phyloP scores from a whole-genome alignment of 495 filamentous ascomycete species.

The Recurvomyces mirabilis region DNA sequence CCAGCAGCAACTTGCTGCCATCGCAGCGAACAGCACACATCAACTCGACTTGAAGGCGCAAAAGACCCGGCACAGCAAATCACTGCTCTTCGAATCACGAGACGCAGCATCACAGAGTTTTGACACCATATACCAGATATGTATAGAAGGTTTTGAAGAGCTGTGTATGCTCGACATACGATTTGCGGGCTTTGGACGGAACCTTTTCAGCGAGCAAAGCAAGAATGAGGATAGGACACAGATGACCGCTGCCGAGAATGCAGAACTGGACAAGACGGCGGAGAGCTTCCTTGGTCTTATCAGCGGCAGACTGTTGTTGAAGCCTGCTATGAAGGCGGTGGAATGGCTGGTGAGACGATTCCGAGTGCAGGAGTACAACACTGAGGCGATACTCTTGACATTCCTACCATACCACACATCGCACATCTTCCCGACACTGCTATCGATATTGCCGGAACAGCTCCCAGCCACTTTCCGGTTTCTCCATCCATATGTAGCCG shows the following conservation, averaged over 20 bases:
- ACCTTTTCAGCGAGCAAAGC: slow-evolving; percentile 84
- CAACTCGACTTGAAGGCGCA: slow-evolving; percentile 78
- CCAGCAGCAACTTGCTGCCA: slow-evolving; percentile 32
- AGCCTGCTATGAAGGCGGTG: slow-evolving; percentile 74
- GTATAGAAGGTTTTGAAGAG: slow-evolving; percentile 77
- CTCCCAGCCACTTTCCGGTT: slow-evolving; percentile 69
- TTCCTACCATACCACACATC: slow-evolving; percentile 87
- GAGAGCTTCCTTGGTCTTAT: slow-evolving; percentile 72
- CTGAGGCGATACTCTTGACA: slow-evolving; percentile 61
- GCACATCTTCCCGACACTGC: slow-evolving; percentile 64
- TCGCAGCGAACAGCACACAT: slow-evolving; percentile 31
- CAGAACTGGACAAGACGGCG: slow-evolving; percentile 62
- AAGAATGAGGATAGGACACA: slow-evolving; percentile 73
- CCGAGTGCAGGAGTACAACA: slow-evolving; percentile 87
- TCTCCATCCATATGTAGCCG: slow-evolving; percentile 68
- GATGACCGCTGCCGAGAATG: slow-evolving; percentile 70
- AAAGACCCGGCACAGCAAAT: slow-evolving; percentile 78
- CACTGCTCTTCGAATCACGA: slow-evolving; percentile 75
- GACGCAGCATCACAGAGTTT: slow-evolving; percentile 77
- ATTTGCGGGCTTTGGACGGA: slow-evolving; percentile 55
- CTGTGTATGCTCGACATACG: slow-evolving; percentile 73
- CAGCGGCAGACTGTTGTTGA: slow-evolving; percentile 63
- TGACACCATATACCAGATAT: slow-evolving; percentile 75
- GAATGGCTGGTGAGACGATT: slow-evolving; percentile 94
- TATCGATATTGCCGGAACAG: slow-evolving; percentile 67